Conservation (phyloP, 192 early-diverging fungal genomes). For the Backusella tuberculispora region DNA sequence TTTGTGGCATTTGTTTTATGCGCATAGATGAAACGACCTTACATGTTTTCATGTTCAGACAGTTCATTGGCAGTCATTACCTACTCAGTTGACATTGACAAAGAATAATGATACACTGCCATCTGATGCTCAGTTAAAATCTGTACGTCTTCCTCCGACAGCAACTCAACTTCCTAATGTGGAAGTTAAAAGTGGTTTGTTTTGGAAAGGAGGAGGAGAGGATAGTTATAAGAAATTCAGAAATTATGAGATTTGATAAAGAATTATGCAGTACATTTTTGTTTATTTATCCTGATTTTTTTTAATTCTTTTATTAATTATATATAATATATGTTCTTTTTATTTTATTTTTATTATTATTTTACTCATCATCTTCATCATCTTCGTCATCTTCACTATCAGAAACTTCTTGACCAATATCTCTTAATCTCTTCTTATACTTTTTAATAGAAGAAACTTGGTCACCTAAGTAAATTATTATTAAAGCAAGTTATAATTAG, state of each 20-base stretch:
- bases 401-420: slow-evolving; percentile 38
- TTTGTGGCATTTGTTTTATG: neutral
- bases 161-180: slow-evolving; percentile 15
- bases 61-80: slow-evolving; percentile 40
- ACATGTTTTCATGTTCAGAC: slow-evolving; percentile 21
- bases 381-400: slow-evolving; percentile 43
- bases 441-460: slow-evolving; percentile 44
- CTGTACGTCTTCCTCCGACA: slow-evolving; percentile 14
- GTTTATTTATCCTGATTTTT: neutral
- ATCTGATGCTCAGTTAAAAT: neutral
- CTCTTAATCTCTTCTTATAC: slow-evolving; percentile 37
- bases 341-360: slow-evolving; percentile 21
- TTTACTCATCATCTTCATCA: slow-evolving; percentile 26
- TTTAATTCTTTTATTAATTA: neutral
- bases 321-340: neutral
- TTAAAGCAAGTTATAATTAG: slow-evolving; percentile 49
- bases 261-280: neutral
- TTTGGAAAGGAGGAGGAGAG: slow-evolving; percentile 16
- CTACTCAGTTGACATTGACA: slow-evolving; percentile 23
- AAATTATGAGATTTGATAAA: slow-evolving; percentile 25
- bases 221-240: slow-evolving; percentile 32
- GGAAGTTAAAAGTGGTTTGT: slow-evolving; percentile 7
- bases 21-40: neutral
- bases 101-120: neutral
- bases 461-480: slow-evolving; percentile 19